phyloP scores from a whole-genome alignment of 805 yeast genomes.

The Metschnikowia lachancei region DNA sequence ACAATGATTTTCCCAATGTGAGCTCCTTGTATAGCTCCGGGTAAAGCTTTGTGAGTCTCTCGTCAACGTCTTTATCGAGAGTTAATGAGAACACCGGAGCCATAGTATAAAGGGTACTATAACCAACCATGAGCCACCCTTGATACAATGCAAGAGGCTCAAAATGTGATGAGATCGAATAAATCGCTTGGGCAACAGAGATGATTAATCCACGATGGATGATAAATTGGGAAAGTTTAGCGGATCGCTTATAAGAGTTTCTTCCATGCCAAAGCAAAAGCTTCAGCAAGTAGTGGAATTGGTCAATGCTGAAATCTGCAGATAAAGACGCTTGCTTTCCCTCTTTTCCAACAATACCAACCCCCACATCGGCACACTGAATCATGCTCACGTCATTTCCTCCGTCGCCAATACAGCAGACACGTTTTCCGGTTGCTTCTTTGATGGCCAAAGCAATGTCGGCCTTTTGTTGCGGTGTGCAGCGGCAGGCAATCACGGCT shows the following conservation, averaged over 20 bases:
- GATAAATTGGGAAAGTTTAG: slow-evolving; percentile 91
- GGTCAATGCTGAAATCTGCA: slow-evolving; percentile 92
- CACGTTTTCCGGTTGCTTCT: slow-evolving; percentile 78
- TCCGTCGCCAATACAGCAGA: slow-evolving; percentile 98
- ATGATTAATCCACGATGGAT: slow-evolving; percentile 94
- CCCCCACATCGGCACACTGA: slow-evolving; percentile 98
- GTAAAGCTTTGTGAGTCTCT: slow-evolving; percentile 79
- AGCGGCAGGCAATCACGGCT: slow-evolving; percentile 96
- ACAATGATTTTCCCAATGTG: slow-evolving; percentile 81
- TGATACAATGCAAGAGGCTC: slow-evolving; percentile 94
- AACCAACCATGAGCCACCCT: slow-evolving; percentile 98
- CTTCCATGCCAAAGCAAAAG: slow-evolving; percentile 96
- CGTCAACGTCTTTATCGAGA: slow-evolving; percentile 86
- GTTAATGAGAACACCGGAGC: slow-evolving; percentile 95
- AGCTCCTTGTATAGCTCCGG: slow-evolving; percentile 95
- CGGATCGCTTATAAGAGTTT: slow-evolving; percentile 92
- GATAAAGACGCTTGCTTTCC: slow-evolving; percentile 97
- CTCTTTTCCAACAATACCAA: slow-evolving; percentile 98
- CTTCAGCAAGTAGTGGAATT: slow-evolving; percentile 84
- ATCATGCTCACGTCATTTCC: slow-evolving; percentile 99
- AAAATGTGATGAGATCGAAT: slow-evolving; percentile 77
- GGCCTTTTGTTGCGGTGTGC: slow-evolving; percentile 98
- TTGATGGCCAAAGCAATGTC: slow-evolving; percentile 85
- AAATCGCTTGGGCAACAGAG: slow-evolving; percentile 93
- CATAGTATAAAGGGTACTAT: slow-evolving; percentile 96